Evolutionary conservation across 192 early-diverging fungal species (phyloP).

Genomic region (Coemansia reversa): DNA sequence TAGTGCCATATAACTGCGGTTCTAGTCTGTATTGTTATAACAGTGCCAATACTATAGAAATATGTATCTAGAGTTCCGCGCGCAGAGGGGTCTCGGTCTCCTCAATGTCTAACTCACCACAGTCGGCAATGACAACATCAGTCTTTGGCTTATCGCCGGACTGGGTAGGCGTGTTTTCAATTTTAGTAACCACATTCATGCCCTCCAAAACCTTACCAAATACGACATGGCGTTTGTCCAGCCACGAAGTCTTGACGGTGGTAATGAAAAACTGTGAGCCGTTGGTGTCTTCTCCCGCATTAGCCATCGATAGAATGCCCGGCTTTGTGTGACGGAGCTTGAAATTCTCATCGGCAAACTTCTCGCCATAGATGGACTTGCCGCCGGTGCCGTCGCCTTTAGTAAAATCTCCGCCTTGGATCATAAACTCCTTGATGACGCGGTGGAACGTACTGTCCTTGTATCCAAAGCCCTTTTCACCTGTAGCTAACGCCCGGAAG

Average conservation of each 20-base stretch:
- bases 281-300: constrained; percentile 74
- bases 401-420: constrained; percentile 88
- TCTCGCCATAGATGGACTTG: constrained; percentile 77
- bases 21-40: background rate
- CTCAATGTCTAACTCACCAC: constrained; percentile 73
- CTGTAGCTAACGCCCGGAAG: constrained; percentile 69
- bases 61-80: constrained; percentile 37
- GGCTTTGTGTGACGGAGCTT: constrained; percentile 68
- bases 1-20: constrained; percentile 11
- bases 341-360: constrained; percentile 82
- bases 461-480: constrained; percentile 58
- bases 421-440: constrained; percentile 86
- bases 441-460: constrained; percentile 86
- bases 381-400: constrained; percentile 79
- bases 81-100: constrained; percentile 44
- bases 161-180: constrained; percentile 33
- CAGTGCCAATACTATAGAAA: background rate
- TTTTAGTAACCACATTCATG: constrained; percentile 35
- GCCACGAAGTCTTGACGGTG: constrained; percentile 70
- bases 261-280: constrained; percentile 86
- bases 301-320: constrained; percentile 79
- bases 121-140: constrained; percentile 70
- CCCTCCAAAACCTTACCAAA: constrained; percentile 78
- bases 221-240: constrained; percentile 77
- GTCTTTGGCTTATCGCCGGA: constrained; percentile 67